Evolutionary conservation across 257 asterid species (phyloP).

Genomic region (Capsicum chinense): DNA sequence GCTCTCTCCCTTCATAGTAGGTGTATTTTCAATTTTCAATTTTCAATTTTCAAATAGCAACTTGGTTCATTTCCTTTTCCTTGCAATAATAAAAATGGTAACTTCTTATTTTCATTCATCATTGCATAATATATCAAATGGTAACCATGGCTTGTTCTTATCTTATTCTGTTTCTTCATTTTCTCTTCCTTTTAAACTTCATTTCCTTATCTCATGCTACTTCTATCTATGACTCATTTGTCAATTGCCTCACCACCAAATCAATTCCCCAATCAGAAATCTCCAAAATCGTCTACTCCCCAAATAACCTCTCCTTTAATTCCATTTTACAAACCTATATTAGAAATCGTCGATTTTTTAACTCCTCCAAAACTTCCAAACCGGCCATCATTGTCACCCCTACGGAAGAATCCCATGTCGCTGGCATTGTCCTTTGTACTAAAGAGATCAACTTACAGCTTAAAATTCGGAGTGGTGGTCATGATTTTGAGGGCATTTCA

Average conservation of each 20-base stretch:
- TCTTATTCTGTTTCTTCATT: not conserved
- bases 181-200: not conserved
- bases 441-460: not conserved
- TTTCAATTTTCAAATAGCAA: too few species aligned
- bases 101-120: too few species aligned
- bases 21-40: too few species aligned
- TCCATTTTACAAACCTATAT: slow-evolving; percentile 36
- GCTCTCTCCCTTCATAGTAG: too few species aligned
- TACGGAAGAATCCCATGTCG: slow-evolving; percentile 40
- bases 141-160: not conserved
- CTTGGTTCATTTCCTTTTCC: too few species aligned
- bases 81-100: too few species aligned
- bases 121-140: too few species aligned
- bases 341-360: slow-evolving; percentile 44
- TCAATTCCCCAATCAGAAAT: slow-evolving; percentile 26
- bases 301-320: slow-evolving; percentile 36
- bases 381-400: slow-evolving; percentile 51
- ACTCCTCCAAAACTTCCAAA: slow-evolving; percentile 39
- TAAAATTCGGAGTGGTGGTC: slow-evolving; percentile 54
- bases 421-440: slow-evolving; percentile 40
- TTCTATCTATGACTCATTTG: not conserved
- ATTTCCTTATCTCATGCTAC: slow-evolving; percentile 18
- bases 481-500: slow-evolving; percentile 50
- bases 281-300: slow-evolving; percentile 37
- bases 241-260: slow-evolving; percentile 30